Percentiles rank a stretch among this genome's conserved stretches.
Evolutionary conservation across 768 basidiomycete genomes (phyloP).

Genomic region (Fomitopsis pulvina): DNA sequence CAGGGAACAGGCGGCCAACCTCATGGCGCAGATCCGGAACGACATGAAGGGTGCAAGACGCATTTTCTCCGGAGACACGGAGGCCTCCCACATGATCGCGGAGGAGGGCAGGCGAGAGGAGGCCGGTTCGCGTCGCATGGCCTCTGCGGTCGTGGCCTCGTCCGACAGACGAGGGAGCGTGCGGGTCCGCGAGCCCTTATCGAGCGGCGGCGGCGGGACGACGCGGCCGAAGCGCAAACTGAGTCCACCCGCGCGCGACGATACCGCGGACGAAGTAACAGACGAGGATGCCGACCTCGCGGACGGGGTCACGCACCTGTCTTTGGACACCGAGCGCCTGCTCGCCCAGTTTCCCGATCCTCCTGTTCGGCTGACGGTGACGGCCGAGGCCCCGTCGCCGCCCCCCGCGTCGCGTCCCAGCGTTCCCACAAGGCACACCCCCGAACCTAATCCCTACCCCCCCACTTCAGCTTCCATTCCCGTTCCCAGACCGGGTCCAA

Average conservation of each 20-base stretch:
- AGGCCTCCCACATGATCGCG: constrained; percentile 34
- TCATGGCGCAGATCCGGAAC: constrained; percentile 83
- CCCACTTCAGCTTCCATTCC: not conserved
- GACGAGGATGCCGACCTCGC: constrained; percentile 29
- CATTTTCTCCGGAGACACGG: constrained; percentile 62
- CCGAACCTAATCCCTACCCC: constrained; percentile 3
- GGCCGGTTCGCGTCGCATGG: not conserved
- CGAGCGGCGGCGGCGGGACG: not conserved
- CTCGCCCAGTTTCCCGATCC: constrained; percentile 25
- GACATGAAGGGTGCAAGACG: constrained; percentile 74
- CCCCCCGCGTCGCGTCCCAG: constrained; percentile 8
- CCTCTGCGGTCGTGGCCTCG: not conserved
- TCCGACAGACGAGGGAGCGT: not conserved
- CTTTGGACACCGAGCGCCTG: constrained; percentile 28
- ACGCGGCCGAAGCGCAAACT: constrained; percentile 6
- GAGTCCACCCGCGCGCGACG: constrained; percentile 36
- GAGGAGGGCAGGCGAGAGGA: not conserved
- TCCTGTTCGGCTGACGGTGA: constrained; percentile 15
- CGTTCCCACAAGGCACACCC: constrained; percentile 5
- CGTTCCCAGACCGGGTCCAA: not conserved
- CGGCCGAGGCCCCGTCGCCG: constrained; percentile 17
- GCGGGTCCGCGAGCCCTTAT: not conserved
- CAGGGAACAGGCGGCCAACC: constrained; percentile 65
- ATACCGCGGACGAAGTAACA: constrained; percentile 5
- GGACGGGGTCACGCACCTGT: constrained; percentile 37